Base-by-base conservation (phyloP, 768 basidiomycete species). In the Pilatotrama ljubarskyi region DNA sequence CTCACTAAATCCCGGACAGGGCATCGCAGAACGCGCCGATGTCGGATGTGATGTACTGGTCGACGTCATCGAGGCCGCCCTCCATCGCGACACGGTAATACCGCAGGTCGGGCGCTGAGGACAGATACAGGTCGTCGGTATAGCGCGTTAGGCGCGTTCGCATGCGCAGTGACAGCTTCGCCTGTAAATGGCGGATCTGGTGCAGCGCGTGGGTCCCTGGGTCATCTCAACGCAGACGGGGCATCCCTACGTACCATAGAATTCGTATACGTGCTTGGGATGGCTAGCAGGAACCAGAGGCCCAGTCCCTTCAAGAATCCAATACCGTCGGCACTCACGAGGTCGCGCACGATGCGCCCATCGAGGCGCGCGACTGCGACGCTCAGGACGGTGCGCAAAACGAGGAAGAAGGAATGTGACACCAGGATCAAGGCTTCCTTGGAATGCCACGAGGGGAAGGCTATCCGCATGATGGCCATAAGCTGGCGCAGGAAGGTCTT, bases 201-300 rank as follows among this genome's bases (percentile, higher is more conserved):
- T 6, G 20, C 14, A 52, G 61, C 36, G 35, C 6, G 10, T 5
- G 32, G 32, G 14, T n/a, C 20, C 36, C 3, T 54, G 54, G n/a
- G n/a, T n/a, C n/a, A n/a, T n/a, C n/a, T n/a, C n/a, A n/a, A n/a
- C n/a, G n/a, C n/a, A n/a, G n/a, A n/a, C n/a, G n/a, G n/a, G n/a
- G n/a, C n/a, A n/a, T n/a, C 5, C 2, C 42, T 13, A 60, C 77
- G 49, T 32, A 91, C 93, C 92, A 98, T 94, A 1, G 92, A 88
- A 70, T 98, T 98, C 0, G 96, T 98, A 70, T 94, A 95, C 20
- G 93, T 94, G 69, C 91, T 93, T 0, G 96, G 96, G 24, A 98
- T 80, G 1, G 95, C 93, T 10, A 98, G 80, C 10, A 85, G 76
- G 69, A 95, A 97, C 96, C 96, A 98, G 55, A 92, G 77, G 0